These are phyloP conservation scores for Penicillium parvum DNA, from an alignment of 495 filamentous ascomycete genomes.

Conservation along the genomic window DNA sequence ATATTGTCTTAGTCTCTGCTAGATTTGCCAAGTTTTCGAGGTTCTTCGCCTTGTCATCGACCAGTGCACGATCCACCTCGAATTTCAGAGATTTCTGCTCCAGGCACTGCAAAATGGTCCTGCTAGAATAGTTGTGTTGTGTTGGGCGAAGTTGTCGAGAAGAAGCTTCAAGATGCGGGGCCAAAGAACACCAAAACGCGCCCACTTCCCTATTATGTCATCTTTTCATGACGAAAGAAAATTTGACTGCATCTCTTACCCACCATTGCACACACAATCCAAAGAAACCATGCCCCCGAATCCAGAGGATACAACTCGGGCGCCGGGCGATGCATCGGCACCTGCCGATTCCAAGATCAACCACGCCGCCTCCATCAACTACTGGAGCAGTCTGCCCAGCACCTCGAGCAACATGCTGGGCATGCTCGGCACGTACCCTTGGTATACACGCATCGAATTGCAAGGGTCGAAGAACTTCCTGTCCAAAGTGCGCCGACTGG, in stretches of 20 bases:
- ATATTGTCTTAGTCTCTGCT: too few species aligned
- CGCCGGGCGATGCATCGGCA: not conserved
- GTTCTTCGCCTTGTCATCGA: too few species aligned
- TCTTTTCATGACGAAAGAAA: not conserved
- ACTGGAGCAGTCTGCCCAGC: slow-evolving; percentile 72
- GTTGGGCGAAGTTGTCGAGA: too few species aligned
- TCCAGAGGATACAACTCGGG: not conserved
- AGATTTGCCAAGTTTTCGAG: too few species aligned
- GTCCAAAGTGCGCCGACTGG: slow-evolving; percentile 60
- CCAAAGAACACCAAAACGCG: too few species aligned
- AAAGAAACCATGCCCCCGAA: slow-evolving; percentile 1
- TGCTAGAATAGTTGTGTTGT: too few species aligned
- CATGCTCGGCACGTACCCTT: slow-evolving; percentile 78
- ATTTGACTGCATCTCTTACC: not conserved
- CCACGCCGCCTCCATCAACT: slow-evolving; percentile 43
- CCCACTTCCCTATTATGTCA: not conserved
- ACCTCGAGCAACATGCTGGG: slow-evolving; percentile 78
- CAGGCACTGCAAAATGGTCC: too few species aligned
- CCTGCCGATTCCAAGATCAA: slow-evolving; percentile 32
- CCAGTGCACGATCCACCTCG: too few species aligned
- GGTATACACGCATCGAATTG: slow-evolving; percentile 71
- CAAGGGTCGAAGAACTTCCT: slow-evolving; percentile 73
- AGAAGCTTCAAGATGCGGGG: too few species aligned
- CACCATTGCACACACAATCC: not conserved
- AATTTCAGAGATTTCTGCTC: too few species aligned